phyloP scores from a whole-genome alignment of 2,329 filamentous ascomycete genomes.

The Fusarium pseudograminearum region DNA sequence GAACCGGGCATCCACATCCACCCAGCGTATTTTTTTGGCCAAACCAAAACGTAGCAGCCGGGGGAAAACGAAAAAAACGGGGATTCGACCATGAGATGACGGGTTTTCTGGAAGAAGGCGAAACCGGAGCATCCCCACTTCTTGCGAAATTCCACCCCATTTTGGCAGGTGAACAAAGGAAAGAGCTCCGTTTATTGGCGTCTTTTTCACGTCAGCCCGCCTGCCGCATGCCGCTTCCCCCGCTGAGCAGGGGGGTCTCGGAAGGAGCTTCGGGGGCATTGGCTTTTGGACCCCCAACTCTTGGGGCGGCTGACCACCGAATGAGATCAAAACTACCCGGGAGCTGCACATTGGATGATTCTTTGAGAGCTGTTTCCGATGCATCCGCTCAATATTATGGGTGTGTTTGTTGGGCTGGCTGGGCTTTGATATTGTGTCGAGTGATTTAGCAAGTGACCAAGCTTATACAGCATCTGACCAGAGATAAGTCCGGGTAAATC shows the following conservation, averaged over 20 bases:
- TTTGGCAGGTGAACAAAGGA: conserved; percentile 39
- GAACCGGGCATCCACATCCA: conserved; percentile 15
- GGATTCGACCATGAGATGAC: conserved; percentile 36
- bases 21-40: conserved; percentile 2
- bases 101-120: conserved; percentile 47
- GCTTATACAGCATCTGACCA: background rate
- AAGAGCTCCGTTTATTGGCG: conserved; percentile 8
- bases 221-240: conserved; percentile 8
- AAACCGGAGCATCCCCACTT: conserved; percentile 32
- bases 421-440: background rate
- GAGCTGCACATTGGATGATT: conserved; percentile 16
- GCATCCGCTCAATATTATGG: conserved; percentile 7
- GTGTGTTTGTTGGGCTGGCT: background rate
- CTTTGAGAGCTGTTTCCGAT: conserved; percentile 17
- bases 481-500: background rate
- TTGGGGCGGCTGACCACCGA: conserved; percentile 22
- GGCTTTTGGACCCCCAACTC: conserved; percentile 3
- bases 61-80: conserved; percentile 23
- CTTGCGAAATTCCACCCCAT: conserved; percentile 27
- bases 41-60: conserved; percentile 10
- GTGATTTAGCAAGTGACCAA: background rate
- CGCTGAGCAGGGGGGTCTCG: background rate
- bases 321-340: conserved; percentile 18
- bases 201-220: conserved; percentile 3
- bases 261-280: conserved; percentile 9